Percentiles rank a stretch among this genome's conserved stretches.
Conservation (phyloP, 306 rosid species). For the Senna siamea region DNA sequence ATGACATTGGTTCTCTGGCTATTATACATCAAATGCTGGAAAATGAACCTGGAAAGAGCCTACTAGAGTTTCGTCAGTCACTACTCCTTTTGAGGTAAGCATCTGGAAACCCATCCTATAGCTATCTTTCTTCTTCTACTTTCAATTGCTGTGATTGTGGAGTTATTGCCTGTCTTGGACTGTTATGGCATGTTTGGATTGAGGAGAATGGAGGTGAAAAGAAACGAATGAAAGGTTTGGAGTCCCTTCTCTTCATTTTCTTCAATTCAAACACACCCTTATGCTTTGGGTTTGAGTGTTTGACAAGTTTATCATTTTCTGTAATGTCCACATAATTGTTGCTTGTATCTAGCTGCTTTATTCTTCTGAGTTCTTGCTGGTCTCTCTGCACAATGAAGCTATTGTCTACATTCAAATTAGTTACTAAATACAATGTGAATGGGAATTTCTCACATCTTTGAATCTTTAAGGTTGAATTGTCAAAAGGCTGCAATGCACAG, state of each 20-base stretch:
- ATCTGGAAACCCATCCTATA: conserved; percentile 12
- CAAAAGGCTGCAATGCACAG: conserved; percentile 86
- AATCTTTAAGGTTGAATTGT: conserved; percentile 65
- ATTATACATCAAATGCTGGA: conserved; percentile 80
- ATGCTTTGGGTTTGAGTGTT: neutral
- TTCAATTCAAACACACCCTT: no score
- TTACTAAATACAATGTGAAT: conserved; percentile 7
- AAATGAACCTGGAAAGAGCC: conserved; percentile 65
- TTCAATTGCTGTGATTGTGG: conserved; percentile 24
- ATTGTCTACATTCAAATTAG: conserved; percentile 4
- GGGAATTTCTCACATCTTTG: conserved; percentile 18
- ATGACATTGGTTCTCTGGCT: conserved; percentile 84
- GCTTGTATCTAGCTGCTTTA: conserved; percentile 5
- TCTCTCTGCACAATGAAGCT: conserved; percentile 8
- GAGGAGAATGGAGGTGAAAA: neutral
- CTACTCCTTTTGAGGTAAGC: conserved; percentile 77
- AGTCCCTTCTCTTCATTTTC: no score
- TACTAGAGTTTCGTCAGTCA: conserved; percentile 75
- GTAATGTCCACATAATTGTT: neutral
- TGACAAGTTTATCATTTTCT: neutral
- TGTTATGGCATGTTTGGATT: neutral
- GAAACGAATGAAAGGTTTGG: neutral
- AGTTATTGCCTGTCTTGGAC: neutral
- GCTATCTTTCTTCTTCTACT: conserved; percentile 17
- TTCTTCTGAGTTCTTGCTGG: conserved; percentile 1